Base-by-base conservation (phyloP, 2,329 filamentous ascomycete genomes). In the Colletotrichum tofieldiae region DNA sequence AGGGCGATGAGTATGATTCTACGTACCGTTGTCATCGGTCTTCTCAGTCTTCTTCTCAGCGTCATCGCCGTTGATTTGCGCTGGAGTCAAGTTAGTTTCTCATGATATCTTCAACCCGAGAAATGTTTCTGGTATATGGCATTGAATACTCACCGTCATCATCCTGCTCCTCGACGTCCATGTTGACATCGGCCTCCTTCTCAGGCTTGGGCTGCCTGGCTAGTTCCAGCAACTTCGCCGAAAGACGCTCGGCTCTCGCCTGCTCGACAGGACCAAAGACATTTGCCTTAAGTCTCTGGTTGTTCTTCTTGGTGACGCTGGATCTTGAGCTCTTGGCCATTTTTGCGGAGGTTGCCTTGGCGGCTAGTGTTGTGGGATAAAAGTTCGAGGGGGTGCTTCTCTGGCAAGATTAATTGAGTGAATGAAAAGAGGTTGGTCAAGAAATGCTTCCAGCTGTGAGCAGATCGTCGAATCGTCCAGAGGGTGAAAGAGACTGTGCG, bases 311-410 rank as follows among this genome's bases (percentile, higher is more conserved):
- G 78, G 88, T 91, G 76, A 89, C 87, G 81, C 93, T 97, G 75
- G 95, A 90, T 81, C 96, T 89, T 73, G 93, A 87, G 80, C 94
- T 93, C 82, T 97, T 98, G 32, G 95, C 96, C 96, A 98, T 98
- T 77, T 67, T 88, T 80, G 67, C 61, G 41, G 23, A 59, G 54
- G 47, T 47, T 35, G 37, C n/a, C 61, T 51, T 23, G 65, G 54
- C 74, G 63, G 29, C 47, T 64, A 51, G 37, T 64, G 56, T 51
- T 55, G 12, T 39, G 20, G 12, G 67, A 64, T 41, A 61, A 52
- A 61, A 18, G 29, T 20, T 37, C 37, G 35, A 39, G 52, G 32
- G 37, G 18, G 37, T n/a, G 39, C 18, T 54, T n/a, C 3, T 5
- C 32, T 41, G 14, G 8, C 5, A 1, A 43, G 4, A 9, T 29